phyloP scores from a whole-genome alignment of 805 yeast genomes.

The Priceomyces melissophilus region DNA sequence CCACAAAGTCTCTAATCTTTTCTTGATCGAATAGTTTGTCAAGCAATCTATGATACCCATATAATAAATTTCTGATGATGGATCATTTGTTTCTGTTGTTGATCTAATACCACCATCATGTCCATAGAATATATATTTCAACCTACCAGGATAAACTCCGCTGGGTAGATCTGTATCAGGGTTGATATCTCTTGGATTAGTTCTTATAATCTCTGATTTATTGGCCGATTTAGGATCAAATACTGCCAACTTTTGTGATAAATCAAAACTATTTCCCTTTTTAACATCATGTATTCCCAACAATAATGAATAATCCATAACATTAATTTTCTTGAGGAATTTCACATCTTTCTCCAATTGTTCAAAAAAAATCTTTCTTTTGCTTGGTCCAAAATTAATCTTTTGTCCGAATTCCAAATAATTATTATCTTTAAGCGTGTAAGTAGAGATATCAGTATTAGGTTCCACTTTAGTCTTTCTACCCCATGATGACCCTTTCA shows the following conservation, averaged over 20 bases:
- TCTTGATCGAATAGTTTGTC: conserved; percentile 71
- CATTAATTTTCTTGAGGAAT: conserved; percentile 69
- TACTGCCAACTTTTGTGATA: conserved; percentile 37
- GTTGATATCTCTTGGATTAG: conserved; percentile 45
- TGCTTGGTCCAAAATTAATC: conserved; percentile 74
- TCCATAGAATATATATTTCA: conserved; percentile 60
- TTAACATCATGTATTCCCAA: conserved; percentile 82
- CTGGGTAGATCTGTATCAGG: conserved; percentile 40
- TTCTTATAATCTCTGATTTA: conserved; percentile 38
- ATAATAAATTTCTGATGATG: conserved; percentile 70
- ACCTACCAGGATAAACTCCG: conserved; percentile 44
- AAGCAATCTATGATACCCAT: conserved; percentile 93
- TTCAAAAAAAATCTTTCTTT: conserved; percentile 52
- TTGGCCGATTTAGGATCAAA: conserved; percentile 42
- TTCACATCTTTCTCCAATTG: conserved; percentile 77
- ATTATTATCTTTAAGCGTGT: conserved; percentile 81
- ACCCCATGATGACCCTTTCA: conserved; percentile 92
- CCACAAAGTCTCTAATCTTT: conserved; percentile 82
- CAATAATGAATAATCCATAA: conserved; percentile 92
- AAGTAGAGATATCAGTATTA: conserved; percentile 24
- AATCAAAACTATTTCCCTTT: conserved; percentile 46
- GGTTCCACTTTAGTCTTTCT: conserved; percentile 48
- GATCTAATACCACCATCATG: conserved; percentile 85
- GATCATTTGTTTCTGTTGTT: conserved; percentile 59
- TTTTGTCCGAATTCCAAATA: conserved; percentile 69